A percentile compares a stretch with the other conserved stretches of the same genome.
Evolutionary conservation across 148 eudicot genomes (phyloP).

Genomic region (Suaeda aralocaspica): DNA sequence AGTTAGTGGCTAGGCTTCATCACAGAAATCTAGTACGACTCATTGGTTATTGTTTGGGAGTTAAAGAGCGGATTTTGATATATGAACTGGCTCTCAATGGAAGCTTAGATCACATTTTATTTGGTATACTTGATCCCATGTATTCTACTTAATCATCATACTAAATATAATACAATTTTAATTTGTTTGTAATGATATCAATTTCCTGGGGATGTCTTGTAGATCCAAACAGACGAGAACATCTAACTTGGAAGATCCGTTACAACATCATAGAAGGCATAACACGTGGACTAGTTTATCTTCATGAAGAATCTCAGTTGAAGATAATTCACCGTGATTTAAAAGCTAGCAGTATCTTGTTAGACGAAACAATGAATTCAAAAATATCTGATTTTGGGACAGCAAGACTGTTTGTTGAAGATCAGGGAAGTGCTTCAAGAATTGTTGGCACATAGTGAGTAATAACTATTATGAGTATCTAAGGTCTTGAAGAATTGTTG

Average conservation of each 20-base stretch:
- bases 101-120: constrained; percentile 33
- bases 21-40: constrained; percentile 28
- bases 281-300: constrained; percentile 38
- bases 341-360: constrained; percentile 31
- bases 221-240: constrained; percentile 21
- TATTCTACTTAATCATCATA: neutral
- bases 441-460: constrained; percentile 43
- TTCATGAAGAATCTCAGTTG: constrained; percentile 35
- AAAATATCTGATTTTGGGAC: constrained; percentile 41
- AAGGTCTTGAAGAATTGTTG: too few relatives aligned
- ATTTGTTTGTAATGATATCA: neutral
- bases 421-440: constrained; percentile 23
- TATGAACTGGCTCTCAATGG: constrained; percentile 33
- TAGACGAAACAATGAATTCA: constrained; percentile 30
- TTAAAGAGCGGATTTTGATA: constrained; percentile 27
- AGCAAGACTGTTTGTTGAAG: constrained; percentile 27
- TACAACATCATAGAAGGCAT: constrained; percentile 39
- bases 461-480: neutral
- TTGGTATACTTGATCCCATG: constrained; percentile 14
- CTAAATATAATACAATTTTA: neutral
- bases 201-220: neutral
- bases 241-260: constrained; percentile 34
- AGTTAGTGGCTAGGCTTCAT: constrained; percentile 24
- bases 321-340: constrained; percentile 38
- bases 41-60: constrained; percentile 30